phyloP scores from a whole-genome alignment of 805 yeast genomes.

The Citeromyces matritensis region DNA sequence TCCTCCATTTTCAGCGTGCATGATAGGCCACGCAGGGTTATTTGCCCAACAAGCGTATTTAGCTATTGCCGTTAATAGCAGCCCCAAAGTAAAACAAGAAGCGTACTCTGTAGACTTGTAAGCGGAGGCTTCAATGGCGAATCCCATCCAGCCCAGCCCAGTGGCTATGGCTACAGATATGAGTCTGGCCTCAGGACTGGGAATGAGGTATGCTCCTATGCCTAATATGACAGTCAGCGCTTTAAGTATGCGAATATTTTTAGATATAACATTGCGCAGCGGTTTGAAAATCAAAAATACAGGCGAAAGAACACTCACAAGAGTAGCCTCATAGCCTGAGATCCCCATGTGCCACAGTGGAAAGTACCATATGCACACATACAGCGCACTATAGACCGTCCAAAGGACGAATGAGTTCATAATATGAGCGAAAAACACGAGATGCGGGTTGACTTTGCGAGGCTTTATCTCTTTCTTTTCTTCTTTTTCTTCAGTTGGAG shows the following conservation, averaged over 20 bases:
- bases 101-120: conserved; percentile 26
- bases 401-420: conserved; percentile 71
- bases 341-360: conserved; percentile 98
- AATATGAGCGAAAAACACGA: conserved; percentile 25
- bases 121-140: conserved; percentile 33
- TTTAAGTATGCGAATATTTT: conserved; percentile 39
- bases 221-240: conserved; percentile 44
- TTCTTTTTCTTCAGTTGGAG: neutral
- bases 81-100: conserved; percentile 40
- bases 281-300: conserved; percentile 23
- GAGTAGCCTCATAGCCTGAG: conserved; percentile 78
- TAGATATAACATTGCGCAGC: conserved; percentile 19
- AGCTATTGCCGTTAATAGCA: conserved; percentile 55
- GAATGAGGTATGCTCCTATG: conserved; percentile 58
- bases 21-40: conserved; percentile 93
- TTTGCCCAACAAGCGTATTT: conserved; percentile 71
- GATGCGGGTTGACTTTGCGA: conserved; percentile 6
- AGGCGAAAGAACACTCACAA: conserved; percentile 45
- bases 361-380: conserved; percentile 89
- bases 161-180: conserved; percentile 52
- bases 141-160: conserved; percentile 42
- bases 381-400: conserved; percentile 70
- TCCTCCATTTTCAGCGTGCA: conserved; percentile 80
- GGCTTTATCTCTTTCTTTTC: conserved; percentile 1
- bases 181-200: conserved; percentile 58